Base-by-base conservation (phyloP, 805 yeast species). In the Jamesozyma spencerorum region DNA sequence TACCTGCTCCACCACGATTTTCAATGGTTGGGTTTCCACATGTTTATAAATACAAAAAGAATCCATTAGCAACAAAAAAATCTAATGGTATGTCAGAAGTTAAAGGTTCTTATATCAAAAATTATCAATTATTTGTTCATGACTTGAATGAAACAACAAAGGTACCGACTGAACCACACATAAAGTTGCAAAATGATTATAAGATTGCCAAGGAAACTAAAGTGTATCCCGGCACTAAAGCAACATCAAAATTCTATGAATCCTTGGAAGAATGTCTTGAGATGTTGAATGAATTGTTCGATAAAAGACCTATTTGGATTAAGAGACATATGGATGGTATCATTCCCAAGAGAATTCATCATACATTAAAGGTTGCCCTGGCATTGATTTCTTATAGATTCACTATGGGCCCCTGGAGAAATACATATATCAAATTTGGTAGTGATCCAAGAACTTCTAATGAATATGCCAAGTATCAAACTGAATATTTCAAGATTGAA, bases 321-420 rank as follows among this genome's bases (percentile, higher is more conserved):
- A 71, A 96, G 41, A 73, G 82, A 47, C 94, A 84, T 47, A 57
- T 88, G 18, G 68, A 65, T 41, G 66, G 70, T 5, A 65, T 78
- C 38, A 65, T 79, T 3, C 81, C 85, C 0, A 54, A 58, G 18
- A 45, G 67, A 51, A 44, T 58, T 8, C 60, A 58, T 32, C 58
- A 55, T 29, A 53, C 76, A 54, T 47, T 90, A 34, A 79, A 82
- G 50, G 79, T 74, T 47, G 94, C 96, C 0, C 59, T 92, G 37
- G 95, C 97, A 0, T 81, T 84, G 57, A 82, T 86, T 0, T 73
- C 95, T 0, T 92, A 78, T 57, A 72, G 85, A 32, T 83, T 79
- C 57, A 77, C 82, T 29, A 83, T 82, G 53, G 98, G 98, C 0
- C 98, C 97, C 0, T 92, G 95, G 95, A 72, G 97, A 51, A 86